Percentiles rank a stretch among this genome's conserved stretches.
Evolutionary conservation across 2,329 filamentous ascomycete genomes (phyloP).

Genomic region (Dendryphion nanum): DNA sequence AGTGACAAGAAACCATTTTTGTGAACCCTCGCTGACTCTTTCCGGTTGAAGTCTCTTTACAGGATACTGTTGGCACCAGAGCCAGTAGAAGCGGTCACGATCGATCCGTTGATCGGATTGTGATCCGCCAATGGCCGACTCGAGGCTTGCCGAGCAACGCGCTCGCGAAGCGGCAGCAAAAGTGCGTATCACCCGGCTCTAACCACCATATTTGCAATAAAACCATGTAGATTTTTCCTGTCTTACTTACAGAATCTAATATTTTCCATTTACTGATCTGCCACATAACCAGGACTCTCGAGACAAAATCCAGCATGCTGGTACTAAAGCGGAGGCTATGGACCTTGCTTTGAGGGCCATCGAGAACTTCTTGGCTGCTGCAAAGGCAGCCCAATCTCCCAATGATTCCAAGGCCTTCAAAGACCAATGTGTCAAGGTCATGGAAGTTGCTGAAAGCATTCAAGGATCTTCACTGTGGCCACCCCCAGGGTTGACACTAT

Average conservation of each 20-base stretch:
- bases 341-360: constrained; percentile 72
- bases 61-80: too few relatives aligned
- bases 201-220: too few relatives aligned
- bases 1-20: too few relatives aligned
- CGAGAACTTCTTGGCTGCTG: constrained; percentile 78
- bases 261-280: too few relatives aligned
- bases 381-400: constrained; percentile 60
- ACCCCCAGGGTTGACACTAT: too few relatives aligned
- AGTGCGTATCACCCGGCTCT: constrained; percentile 27
- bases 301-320: constrained; percentile 48
- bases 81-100: too few relatives aligned
- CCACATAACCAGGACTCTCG: too few relatives aligned
- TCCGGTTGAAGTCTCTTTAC: too few relatives aligned
- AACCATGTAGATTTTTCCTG: too few relatives aligned
- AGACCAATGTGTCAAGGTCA: constrained; percentile 66
- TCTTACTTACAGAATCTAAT: too few relatives aligned
- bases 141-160: constrained; percentile 18
- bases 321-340: constrained; percentile 64
- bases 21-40: too few relatives aligned
- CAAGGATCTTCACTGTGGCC: constrained; percentile 50
- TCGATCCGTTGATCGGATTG: too few relatives aligned
- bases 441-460: constrained; percentile 72
- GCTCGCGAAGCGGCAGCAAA: constrained; percentile 31
- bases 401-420: constrained; percentile 66
- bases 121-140: constrained; percentile 38